These are phyloP conservation scores for Glonium stellatum DNA, from an alignment of 495 filamentous ascomycete species.

Conservation along the genomic window DNA sequence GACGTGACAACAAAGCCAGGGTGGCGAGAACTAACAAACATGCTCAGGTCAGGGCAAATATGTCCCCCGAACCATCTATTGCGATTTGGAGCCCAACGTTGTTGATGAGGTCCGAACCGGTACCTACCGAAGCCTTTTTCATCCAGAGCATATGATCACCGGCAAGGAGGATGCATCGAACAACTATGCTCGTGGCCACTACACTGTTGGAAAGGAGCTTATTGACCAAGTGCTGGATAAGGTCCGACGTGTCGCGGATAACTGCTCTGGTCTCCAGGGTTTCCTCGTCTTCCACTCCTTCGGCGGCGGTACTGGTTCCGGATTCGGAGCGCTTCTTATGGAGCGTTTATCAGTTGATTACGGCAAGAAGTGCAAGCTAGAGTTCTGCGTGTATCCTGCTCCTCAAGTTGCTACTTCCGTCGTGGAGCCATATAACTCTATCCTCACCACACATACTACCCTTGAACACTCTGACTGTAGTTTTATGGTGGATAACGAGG, in stretches of 20 bases:
- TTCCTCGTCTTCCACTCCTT: slow-evolving; percentile 99
- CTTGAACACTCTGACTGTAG: slow-evolving; percentile 99
- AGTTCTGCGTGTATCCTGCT: slow-evolving; percentile 98
- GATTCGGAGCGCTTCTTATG: slow-evolving; percentile 95
- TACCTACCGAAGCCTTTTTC: slow-evolving; percentile 91
- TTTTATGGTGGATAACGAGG: slow-evolving; percentile 99
- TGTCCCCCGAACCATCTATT: slow-evolving; percentile 97
- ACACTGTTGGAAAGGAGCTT: slow-evolving; percentile 98
- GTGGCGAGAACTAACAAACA: slow-evolving; percentile 8
- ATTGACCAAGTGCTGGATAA: slow-evolving; percentile 96
- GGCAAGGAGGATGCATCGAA: slow-evolving; percentile 99
- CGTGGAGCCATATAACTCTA: slow-evolving; percentile 99
- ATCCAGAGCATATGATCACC: slow-evolving; percentile 98
- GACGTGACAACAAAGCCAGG: slow-evolving; percentile 21
- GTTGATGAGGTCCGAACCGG: slow-evolving; percentile 99
- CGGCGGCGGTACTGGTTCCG: slow-evolving; percentile 96
- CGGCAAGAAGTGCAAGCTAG: slow-evolving; percentile 99
- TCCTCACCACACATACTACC: slow-evolving; percentile 96
- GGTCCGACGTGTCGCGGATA: slow-evolving; percentile 91
- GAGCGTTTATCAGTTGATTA: slow-evolving; percentile 97
- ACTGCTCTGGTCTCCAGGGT: slow-evolving; percentile 94
- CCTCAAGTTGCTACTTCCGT: slow-evolving; percentile 95
- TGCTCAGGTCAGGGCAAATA: slow-evolving; percentile 89
- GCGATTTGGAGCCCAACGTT: slow-evolving; percentile 98
- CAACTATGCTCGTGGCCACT: slow-evolving; percentile 98